Conservation (phyloP, 2,329 filamentous ascomycete species). For the Epichloe festucae region DNA sequence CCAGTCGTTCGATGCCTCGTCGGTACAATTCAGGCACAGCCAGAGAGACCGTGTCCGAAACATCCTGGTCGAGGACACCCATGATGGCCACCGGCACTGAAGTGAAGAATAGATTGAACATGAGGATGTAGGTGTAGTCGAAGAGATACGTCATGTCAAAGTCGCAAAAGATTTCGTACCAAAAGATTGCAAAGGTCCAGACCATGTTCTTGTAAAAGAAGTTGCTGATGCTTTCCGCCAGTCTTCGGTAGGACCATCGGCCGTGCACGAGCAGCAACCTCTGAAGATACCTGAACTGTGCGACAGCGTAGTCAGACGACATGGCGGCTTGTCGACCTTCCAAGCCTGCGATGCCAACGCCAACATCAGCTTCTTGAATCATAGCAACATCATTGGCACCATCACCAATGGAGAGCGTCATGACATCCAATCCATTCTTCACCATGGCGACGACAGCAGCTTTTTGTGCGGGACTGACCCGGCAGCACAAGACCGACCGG, state of each 20-base stretch:
- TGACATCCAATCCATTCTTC: conserved; percentile 86
- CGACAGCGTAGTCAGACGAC: conserved; percentile 93
- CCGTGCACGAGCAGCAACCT: conserved; percentile 81
- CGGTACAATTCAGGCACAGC: conserved; percentile 93
- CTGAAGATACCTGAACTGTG: conserved; percentile 81
- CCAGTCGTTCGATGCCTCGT: conserved; percentile 84
- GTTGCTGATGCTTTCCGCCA: conserved; percentile 90
- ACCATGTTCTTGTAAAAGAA: conserved; percentile 99
- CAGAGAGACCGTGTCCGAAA: conserved; percentile 84
- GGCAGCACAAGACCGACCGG: conserved; percentile 89
- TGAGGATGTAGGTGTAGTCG: conserved; percentile 93
- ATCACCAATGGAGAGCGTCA: conserved; percentile 88
- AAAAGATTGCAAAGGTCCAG: conserved; percentile 93
- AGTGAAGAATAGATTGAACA: conserved; percentile 95
- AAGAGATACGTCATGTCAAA: conserved; percentile 96
- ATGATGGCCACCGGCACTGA: conserved; percentile 90
- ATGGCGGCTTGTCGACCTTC: conserved; percentile 89
- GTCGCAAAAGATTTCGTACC: conserved; percentile 91
- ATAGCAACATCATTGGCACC: conserved; percentile 95
- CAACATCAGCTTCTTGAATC: conserved; percentile 96
- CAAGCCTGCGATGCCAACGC: conserved; percentile 86
- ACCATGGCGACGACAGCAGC: conserved; percentile 95
- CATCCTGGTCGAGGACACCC: conserved; percentile 94
- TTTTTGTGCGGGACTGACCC: conserved; percentile 93
- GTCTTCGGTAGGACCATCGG: conserved; percentile 87